Evolutionary conservation across 176 grass and related monocot species (phyloP).

Genomic region (Carex parvula): DNA sequence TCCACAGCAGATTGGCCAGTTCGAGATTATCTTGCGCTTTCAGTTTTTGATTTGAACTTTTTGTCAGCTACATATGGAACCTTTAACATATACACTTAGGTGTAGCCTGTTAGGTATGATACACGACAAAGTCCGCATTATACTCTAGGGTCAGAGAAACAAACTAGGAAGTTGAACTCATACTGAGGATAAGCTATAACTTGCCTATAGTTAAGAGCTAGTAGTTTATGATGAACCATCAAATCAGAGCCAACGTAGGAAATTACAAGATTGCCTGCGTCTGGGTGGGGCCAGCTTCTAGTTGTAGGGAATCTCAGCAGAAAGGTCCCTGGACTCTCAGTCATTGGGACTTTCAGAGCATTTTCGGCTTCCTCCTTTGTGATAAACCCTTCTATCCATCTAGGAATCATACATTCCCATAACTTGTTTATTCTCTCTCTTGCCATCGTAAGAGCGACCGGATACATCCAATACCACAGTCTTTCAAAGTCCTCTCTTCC

Average conservation of each 20-base stretch:
- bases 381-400: conserved; percentile 86
- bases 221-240: conserved; percentile 59
- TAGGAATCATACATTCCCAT: conserved; percentile 57
- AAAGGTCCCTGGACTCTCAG: conserved; percentile 56
- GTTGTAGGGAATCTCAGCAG: conserved; percentile 80
- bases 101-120: neutral
- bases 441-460: conserved; percentile 69
- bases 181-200: neutral
- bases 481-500: conserved; percentile 69
- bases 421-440: conserved; percentile 59
- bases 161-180: neutral
- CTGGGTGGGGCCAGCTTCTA: conserved; percentile 91
- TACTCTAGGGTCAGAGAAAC: neutral
- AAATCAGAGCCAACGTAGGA: conserved; percentile 59
- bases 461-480: conserved; percentile 92
- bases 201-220: conserved; percentile 62
- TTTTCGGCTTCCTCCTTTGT: conserved; percentile 69
- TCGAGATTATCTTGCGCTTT: neutral
- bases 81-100: neutral
- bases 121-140: neutral
- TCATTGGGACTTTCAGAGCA: conserved; percentile 45
- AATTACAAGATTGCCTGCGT: conserved; percentile 73
- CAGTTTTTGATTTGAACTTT: neutral
- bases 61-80: neutral
- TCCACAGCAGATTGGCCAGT: neutral